Evolutionary conservation across 2,329 filamentous ascomycete genomes (phyloP).

Genomic region (Xylogone sp.): DNA sequence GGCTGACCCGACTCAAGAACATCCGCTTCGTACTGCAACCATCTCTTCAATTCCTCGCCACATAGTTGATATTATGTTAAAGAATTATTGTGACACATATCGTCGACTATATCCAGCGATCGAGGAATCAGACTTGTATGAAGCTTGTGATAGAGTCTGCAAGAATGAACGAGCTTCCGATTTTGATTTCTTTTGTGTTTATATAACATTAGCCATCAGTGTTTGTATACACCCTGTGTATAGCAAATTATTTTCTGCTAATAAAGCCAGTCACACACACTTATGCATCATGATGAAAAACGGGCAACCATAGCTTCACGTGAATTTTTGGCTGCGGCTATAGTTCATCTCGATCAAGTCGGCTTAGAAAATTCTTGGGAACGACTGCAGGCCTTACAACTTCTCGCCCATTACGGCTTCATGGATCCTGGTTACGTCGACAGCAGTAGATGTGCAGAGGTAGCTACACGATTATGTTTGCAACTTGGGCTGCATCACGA

Average conservation of each 20-base stretch:
- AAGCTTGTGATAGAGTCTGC: not conserved
- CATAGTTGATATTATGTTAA: not conserved
- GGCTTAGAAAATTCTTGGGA: not conserved
- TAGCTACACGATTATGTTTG: not conserved
- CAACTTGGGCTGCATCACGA: not conserved
- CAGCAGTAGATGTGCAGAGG: not conserved
- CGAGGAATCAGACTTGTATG: not conserved
- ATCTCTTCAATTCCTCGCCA: not conserved
- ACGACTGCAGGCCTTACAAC: not conserved
- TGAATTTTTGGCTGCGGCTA: not conserved
- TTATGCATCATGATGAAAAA: not conserved
- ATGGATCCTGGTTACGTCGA: not conserved
- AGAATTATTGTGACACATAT: not conserved
- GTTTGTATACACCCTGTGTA: not conserved
- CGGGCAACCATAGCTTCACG: not conserved
- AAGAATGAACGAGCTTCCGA: not conserved
- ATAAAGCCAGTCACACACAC: not conserved
- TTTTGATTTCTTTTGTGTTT: not conserved
- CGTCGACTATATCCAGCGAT: not conserved
- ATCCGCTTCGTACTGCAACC: not conserved
- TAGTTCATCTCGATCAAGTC: not conserved
- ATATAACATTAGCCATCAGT: not conserved
- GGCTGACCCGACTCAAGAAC: not conserved
- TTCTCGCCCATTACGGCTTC: not conserved
- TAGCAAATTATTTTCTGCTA: not conserved